Evolutionary conservation across 2,329 filamentous ascomycete genomes (phyloP), one percentile per base, ranked within the genome.

Genomic region (Davidsoniella australis): DNA sequence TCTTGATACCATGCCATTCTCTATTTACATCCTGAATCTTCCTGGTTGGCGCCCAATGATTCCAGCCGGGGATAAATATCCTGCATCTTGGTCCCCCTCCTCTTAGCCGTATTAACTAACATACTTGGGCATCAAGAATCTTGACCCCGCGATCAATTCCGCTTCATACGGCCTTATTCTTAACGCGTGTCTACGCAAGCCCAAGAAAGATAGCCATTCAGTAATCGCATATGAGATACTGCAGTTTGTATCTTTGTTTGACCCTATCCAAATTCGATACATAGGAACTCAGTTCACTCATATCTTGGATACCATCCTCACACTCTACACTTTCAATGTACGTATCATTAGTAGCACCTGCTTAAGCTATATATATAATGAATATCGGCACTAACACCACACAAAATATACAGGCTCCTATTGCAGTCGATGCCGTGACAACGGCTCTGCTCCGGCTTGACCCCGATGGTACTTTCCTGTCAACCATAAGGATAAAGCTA

Each of bases 371-470:
- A n/a, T 37, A 23, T 24, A 38, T 40, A 20, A 23, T 14, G 38
- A 20, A 7, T 33, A 14, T 26, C 3, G 6, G 18, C 6, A 40
- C 37, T 49, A 33, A 49, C 41, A 43, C 4, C 29, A 33, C 12
- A 33, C 29, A 33, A 38, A 26, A 33, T 29, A 29, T 51, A 33
- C 38, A 76, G 73, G 63, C 71, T 14, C 60, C 62, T 1, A 60
- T 72, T 45, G 65, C 71, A 0, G 64, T 72, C 10, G 63, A 70
- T 24, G 57, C 66, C 7, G 60, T 74, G 6, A 61, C 69, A 5
- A 61, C 60, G 2, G 79, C 78, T 3, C 70, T 88, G 54, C 63
- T 78, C 10, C 73, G 73, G 48, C 66, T 88, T 50, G 82, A 88
- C 55, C 78, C 81, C 1, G 71, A 71, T 10, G 76, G 73, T 24